These are phyloP conservation scores for Calvatia gigantea DNA, from an alignment of 768 basidiomycete genomes.

Conservation along the genomic window DNA sequence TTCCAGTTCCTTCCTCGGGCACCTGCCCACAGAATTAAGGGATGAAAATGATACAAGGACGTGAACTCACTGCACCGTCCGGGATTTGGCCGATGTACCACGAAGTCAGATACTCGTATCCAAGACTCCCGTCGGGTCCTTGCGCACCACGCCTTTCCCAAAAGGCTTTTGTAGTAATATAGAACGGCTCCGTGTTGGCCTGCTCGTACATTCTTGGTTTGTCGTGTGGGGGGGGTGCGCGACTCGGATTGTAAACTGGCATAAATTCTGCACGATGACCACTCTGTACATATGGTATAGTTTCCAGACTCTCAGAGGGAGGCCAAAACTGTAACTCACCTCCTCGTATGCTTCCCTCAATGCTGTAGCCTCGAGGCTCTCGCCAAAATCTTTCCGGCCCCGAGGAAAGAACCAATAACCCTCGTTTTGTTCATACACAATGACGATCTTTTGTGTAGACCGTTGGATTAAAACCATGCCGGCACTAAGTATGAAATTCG, in stretches of 20 bases:
- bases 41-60: not conserved
- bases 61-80: slow-evolving; percentile 43
- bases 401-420: slow-evolving; percentile 58
- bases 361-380: slow-evolving; percentile 55
- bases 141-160: slow-evolving; percentile 15
- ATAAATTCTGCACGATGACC: slow-evolving; percentile 46
- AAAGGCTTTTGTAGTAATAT: slow-evolving; percentile 31
- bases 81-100: slow-evolving; percentile 57
- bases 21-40: slow-evolving; percentile 27
- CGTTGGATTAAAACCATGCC: slow-evolving; percentile 65
- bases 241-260: slow-evolving; percentile 37
- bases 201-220: slow-evolving; percentile 4
- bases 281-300: slow-evolving; percentile 30
- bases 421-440: slow-evolving; percentile 38
- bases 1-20: slow-evolving; percentile 46
- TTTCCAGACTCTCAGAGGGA: not conserved
- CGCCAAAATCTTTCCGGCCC: slow-evolving; percentile 65
- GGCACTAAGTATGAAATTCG: slow-evolving; percentile 55
- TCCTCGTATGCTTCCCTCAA: slow-evolving; percentile 68
- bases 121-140: slow-evolving; percentile 14
- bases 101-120: slow-evolving; percentile 50
- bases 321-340: slow-evolving; percentile 29
- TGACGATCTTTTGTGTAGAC: slow-evolving; percentile 48
- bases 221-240: slow-evolving; percentile 37
- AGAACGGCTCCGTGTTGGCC: slow-evolving; percentile 43